Conservation (phyloP, 148 eudicot genomes). For the Oxyria digyna region DNA sequence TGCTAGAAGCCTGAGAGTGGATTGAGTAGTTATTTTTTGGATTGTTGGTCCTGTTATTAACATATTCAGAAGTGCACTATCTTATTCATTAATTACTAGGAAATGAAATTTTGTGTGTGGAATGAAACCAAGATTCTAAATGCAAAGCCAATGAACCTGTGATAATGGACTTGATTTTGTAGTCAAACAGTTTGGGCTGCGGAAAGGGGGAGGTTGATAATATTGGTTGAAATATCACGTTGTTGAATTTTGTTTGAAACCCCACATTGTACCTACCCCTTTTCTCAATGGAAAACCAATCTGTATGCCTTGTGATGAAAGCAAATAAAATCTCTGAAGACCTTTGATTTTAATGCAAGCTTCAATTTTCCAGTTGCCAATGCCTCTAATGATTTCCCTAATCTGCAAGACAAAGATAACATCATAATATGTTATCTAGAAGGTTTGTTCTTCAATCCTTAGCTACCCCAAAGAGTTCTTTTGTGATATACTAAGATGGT, state of each 20-base stretch:
- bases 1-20: no score
- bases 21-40: not conserved
- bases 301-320: not conserved
- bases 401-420: conserved; percentile 5
- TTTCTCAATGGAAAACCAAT: not conserved
- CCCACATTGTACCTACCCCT: not conserved
- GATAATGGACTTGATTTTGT: no score
- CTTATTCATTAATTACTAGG: not conserved
- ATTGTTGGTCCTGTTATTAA: not conserved
- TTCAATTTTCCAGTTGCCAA: not conserved
- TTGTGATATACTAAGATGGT: not conserved
- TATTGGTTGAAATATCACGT: not conserved
- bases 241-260: not conserved
- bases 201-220: not conserved
- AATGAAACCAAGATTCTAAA: not conserved
- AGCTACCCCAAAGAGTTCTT: not conserved
- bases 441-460: conserved; percentile 2
- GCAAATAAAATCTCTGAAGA: not conserved
- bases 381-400: not conserved
- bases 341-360: not conserved
- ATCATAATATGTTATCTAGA: not conserved
- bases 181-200: not conserved
- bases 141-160: not conserved
- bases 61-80: not conserved
- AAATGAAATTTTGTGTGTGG: not conserved